Evolutionary conservation across 345 rosid genomes (phyloP), one percentile per base, ranked within the genome.

Genomic region (Citrus hindsii): DNA sequence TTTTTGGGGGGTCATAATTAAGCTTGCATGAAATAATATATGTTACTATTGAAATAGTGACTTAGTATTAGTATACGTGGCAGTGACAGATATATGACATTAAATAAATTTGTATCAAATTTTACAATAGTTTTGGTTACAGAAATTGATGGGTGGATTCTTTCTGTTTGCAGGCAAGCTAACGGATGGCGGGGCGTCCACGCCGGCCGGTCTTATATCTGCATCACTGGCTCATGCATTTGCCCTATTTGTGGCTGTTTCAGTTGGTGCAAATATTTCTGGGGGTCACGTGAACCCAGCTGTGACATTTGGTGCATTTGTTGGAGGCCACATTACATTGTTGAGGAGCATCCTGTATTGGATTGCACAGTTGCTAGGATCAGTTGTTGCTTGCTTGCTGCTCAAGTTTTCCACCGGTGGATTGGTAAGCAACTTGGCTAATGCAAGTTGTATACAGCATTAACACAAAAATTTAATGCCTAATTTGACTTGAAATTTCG

Each of bases 241-340:
- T 51, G 96, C 83, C 2, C 92, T 94, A 5, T 82, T 94, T 28
- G 98, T 94, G 37, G 97, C 92, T 33, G 94, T 92, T 28, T 80
- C 97, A 0, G 97, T 90, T 2, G 91, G 90, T 0, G 96, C 95
- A 4, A 94, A 88, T 83, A 85, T 94, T 81, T 94, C 97, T 1
- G 98, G 96, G 0, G 98, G 98, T 2, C 98, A 92, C 46, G 98
- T 94, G 74, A 94, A 94, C 71, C 98, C 97, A 0, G 98, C 98
- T 8, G 97, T 94, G 46, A 94, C 98, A 13, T 92, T 94, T 8
- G 97, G 98, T 13, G 93, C 97, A 7, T 94, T 92, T 63, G 22
- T 94, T 0, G 94, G 98, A 4, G 98, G 97, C 35, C 85, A 90
- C 79, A 90, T 92, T 14, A 83, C 94, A 66, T 82, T 91, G 69